Base-by-base conservation (phyloP, 805 yeast genomes). In the Clavispora asparagi region DNA sequence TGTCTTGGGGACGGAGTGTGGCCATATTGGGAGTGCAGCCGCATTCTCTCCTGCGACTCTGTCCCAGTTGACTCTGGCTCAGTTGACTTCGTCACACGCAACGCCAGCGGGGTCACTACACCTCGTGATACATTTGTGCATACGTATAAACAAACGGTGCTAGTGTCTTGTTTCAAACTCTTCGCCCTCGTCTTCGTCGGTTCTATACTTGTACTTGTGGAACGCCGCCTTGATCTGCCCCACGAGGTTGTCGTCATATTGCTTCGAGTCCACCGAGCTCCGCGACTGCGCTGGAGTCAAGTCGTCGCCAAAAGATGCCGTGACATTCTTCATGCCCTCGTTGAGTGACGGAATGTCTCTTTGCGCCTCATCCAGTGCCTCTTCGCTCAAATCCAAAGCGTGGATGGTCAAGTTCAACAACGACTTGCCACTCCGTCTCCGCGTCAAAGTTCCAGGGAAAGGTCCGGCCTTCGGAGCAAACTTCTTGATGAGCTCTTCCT, bases 391-490 rank as follows among this genome's bases (percentile, higher is more conserved):
- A 52, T 85, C 90, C 53, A 85, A 68, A 27, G 85, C 73, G 44
- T 82, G 74, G 25, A 85, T 82, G 1, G 91, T 82, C 54, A 85
- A 70, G 51, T 81, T 83, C 53, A 85, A 73, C 45, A 85, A 67
- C 0, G 91, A 84, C 58, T 82, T 84, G n/a, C 88, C 85, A 28
- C 89, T 82, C 56, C 81, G 79, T 61, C 92, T 80, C 61, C 91
- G 76, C 44, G 70, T 65, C 61, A 85, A 66, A 41, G 70, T 69
- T 7, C 80, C 82, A 12, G 79, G 78, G 65, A 71, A 70, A 30
- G 82, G 79, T 2, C 65, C 79, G 5, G 62, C 64, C 57, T 57
- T 73, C 43, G 70, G 82, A 33, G 71, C 67, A 54, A 68, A 78
- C 46, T 65, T 65, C 47, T 62, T 62, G 48, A 77, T 60, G 32